A percentile compares a stretch with the other conserved stretches of the same genome.
phyloP scores from a whole-genome alignment of 768 basidiomycete genomes.

The Boletus tylopilopsis region DNA sequence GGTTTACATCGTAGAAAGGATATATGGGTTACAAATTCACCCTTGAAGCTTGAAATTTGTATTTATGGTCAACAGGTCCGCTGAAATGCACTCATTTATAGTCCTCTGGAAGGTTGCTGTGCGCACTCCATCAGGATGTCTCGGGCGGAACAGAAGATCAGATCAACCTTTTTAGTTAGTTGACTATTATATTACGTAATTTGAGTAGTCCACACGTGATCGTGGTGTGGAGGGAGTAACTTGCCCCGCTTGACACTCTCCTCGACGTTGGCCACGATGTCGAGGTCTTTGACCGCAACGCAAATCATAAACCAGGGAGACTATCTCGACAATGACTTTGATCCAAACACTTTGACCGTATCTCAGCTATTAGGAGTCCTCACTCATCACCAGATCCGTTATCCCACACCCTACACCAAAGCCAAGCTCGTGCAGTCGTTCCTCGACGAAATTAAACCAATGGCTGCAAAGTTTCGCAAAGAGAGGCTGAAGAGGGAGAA shows the following conservation, averaged over 20 bases:
- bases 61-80: not conserved
- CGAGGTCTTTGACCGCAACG: constrained; percentile 63
- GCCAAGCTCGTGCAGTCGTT: constrained; percentile 74
- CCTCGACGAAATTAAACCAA: constrained; percentile 68
- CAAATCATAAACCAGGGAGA: constrained; percentile 72
- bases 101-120: not conserved
- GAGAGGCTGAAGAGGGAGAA: constrained; percentile 63
- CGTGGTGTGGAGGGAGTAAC: constrained; percentile 5
- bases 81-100: constrained; percentile 7
- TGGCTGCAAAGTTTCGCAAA: constrained; percentile 52
- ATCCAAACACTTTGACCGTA: constrained; percentile 69
- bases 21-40: not conserved
- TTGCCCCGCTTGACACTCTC: not conserved
- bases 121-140: constrained; percentile 1
- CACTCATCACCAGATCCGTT: constrained; percentile 70
- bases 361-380: constrained; percentile 79
- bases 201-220: constrained; percentile 17
- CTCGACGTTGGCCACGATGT: constrained; percentile 46
- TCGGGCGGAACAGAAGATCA: constrained; percentile 13
- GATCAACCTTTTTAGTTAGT: not conserved
- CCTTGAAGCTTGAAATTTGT: not conserved
- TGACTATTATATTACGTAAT: constrained; percentile 2
- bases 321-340: constrained; percentile 77
- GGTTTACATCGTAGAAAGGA: constrained; percentile 25
- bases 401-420: constrained; percentile 74